phyloP scores from a whole-genome alignment of 352 stramenopile species.

The Phytophthora vignae region DNA sequence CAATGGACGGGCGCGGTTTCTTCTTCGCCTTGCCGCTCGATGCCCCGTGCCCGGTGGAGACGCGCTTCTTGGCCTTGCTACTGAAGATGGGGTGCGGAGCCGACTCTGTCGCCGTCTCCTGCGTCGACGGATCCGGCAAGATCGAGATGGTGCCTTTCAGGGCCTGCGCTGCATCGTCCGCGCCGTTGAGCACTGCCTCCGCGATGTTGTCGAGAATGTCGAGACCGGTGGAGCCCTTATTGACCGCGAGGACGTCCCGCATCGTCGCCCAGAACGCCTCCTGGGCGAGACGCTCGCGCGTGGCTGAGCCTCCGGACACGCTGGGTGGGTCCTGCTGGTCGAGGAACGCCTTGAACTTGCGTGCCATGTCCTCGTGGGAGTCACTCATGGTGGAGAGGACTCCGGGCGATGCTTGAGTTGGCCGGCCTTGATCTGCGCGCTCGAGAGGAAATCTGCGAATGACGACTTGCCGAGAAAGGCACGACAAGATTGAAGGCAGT shows the following conservation, averaged over 20 bases:
- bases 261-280: neutral
- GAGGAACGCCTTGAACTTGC: neutral
- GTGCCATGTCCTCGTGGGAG: neutral
- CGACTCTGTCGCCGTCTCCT: neutral
- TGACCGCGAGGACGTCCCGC: neutral
- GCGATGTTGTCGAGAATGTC: neutral
- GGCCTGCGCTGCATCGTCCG: neutral
- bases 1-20: neutral
- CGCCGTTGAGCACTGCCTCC: neutral
- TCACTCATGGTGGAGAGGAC: neutral
- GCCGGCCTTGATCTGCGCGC: neutral
- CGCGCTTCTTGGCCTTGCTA: neutral
- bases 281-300: neutral
- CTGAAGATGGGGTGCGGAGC: neutral
- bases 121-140: neutral
- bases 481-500: neutral
- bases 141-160: neutral
- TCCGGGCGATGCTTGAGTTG: neutral
- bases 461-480: neutral
- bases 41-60: too few species aligned
- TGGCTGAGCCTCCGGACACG: rapidly evolving
- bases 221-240: neutral
- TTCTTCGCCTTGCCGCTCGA: neutral
- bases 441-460: neutral
- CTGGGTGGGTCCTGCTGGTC: neutral